These are phyloP conservation scores for Fusarium staphyleae DNA, from an alignment of 2,329 filamentous ascomycete genomes.

Conservation along the genomic window DNA sequence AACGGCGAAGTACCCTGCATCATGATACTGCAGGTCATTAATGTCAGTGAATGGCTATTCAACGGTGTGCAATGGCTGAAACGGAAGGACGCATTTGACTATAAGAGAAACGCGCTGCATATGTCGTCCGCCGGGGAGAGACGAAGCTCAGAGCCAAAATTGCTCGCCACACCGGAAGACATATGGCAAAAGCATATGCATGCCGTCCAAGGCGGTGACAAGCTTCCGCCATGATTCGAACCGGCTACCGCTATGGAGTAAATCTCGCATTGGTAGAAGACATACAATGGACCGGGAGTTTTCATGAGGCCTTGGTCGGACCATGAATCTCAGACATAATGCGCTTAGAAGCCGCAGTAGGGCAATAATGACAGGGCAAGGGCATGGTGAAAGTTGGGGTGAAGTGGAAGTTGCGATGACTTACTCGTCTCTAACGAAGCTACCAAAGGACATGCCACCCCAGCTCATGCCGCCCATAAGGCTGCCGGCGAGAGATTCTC, in stretches of 20 bases:
- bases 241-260: background rate
- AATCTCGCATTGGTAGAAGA: background rate
- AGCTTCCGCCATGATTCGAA: background rate
- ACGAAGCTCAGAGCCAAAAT: constrained; percentile 33
- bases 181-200: constrained; percentile 6
- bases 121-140: constrained; percentile 21
- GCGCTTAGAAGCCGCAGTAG: constrained; percentile 8
- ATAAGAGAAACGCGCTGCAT: constrained; percentile 10
- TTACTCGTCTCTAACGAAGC: constrained; percentile 98
- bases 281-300: background rate
- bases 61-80: background rate
- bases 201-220: constrained; percentile 2
- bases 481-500: constrained; percentile 69
- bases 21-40: constrained; percentile 70
- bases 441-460: constrained; percentile 95
- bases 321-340: background rate
- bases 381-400: background rate
- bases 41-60: constrained; percentile 34
- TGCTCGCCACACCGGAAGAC: constrained; percentile 32
- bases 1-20: constrained; percentile 98
- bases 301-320: background rate
- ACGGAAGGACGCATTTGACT: constrained; percentile 18
- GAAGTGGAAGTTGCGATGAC: constrained; percentile 48
- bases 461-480: constrained; percentile 89
- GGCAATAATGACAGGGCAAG: constrained; percentile 12